Conservation (phyloP, 2,329 filamentous ascomycete genomes). For the Colletotrichum simmondsii region DNA sequence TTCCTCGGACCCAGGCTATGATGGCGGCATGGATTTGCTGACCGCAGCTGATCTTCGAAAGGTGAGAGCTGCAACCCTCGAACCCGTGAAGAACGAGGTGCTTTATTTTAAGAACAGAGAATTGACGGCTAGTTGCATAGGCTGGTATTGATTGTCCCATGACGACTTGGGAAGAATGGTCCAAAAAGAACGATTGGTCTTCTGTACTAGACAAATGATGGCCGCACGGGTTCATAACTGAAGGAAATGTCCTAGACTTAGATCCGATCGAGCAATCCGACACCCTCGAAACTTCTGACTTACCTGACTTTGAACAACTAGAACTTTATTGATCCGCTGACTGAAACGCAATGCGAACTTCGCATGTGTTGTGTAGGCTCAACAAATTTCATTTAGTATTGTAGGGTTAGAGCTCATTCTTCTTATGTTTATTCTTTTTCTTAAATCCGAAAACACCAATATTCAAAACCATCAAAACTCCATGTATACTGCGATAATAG, state of each 20-base stretch:
- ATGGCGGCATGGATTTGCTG: slow-evolving; percentile 55
- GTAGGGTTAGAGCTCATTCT: background rate
- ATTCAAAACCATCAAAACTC: background rate
- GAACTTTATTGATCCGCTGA: too few species aligned
- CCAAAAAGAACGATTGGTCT: slow-evolving; percentile 49
- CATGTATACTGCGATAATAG: background rate
- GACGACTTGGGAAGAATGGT: slow-evolving; percentile 50
- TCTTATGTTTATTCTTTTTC: background rate
- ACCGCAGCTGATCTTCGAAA: slow-evolving; percentile 55
- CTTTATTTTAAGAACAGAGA: background rate
- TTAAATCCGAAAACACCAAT: too few species aligned
- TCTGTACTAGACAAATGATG: slow-evolving; percentile 33
- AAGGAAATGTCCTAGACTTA: background rate
- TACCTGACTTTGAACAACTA: background rate
- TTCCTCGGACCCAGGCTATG: slow-evolving; percentile 59
- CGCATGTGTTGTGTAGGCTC: background rate
- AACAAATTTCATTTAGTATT: background rate
- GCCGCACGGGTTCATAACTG: background rate
- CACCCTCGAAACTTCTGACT: background rate
- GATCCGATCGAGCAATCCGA: background rate
- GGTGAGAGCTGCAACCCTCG: slow-evolving; percentile 43
- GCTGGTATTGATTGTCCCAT: slow-evolving; percentile 53
- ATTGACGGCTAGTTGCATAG: slow-evolving; percentile 11
- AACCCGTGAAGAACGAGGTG: too few species aligned
- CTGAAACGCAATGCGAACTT: background rate